Evolutionary conservation across 352 stramenopile species (phyloP).

Genomic region (Pythium rishiriense): DNA sequence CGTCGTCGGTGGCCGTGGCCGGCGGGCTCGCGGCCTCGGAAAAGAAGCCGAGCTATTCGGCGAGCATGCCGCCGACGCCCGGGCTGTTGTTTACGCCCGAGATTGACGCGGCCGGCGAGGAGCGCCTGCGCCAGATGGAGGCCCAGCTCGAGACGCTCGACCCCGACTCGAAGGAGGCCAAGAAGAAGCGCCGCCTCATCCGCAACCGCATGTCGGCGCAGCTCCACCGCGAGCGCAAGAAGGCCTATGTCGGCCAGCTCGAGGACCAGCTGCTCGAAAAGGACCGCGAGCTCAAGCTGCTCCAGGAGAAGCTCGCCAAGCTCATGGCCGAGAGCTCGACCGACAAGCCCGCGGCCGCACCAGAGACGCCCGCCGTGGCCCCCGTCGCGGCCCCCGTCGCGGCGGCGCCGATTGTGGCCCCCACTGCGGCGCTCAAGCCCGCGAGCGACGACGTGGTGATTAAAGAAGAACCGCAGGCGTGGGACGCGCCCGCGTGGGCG

Average conservation of each 20-base stretch:
- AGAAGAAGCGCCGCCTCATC: slow-evolving; percentile 88
- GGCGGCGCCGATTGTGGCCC: not conserved
- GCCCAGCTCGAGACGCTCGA: slow-evolving; percentile 81
- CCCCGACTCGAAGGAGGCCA: slow-evolving; percentile 86
- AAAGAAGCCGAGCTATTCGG: slow-evolving; percentile 20
- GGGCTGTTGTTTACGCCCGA: slow-evolving; percentile 37
- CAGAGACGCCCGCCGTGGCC: not conserved
- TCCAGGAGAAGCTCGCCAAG: slow-evolving; percentile 75
- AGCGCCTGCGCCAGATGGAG: slow-evolving; percentile 82
- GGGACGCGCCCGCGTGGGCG: slow-evolving; percentile 28
- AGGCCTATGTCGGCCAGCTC: slow-evolving; percentile 85
- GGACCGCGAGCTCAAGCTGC: slow-evolving; percentile 68
- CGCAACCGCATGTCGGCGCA: slow-evolving; percentile 89
- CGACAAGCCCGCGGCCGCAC: slow-evolving; percentile 57
- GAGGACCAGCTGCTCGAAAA: slow-evolving; percentile 84
- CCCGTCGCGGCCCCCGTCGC: not conserved
- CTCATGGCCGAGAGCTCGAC: slow-evolving; percentile 58
- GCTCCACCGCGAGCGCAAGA: slow-evolving; percentile 86
- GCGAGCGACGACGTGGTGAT: slow-evolving; percentile 41
- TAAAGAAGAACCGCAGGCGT: slow-evolving; percentile 59
- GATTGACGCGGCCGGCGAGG: slow-evolving; percentile 69
- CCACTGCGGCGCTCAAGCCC: not conserved
- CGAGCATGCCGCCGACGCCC: slow-evolving; percentile 19
- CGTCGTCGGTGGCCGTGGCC: slow-evolving; percentile 35
- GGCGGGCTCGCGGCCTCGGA: slow-evolving; percentile 23